Evolutionary conservation across 345 rosid species (phyloP).

Genomic region (Linum tenue): DNA sequence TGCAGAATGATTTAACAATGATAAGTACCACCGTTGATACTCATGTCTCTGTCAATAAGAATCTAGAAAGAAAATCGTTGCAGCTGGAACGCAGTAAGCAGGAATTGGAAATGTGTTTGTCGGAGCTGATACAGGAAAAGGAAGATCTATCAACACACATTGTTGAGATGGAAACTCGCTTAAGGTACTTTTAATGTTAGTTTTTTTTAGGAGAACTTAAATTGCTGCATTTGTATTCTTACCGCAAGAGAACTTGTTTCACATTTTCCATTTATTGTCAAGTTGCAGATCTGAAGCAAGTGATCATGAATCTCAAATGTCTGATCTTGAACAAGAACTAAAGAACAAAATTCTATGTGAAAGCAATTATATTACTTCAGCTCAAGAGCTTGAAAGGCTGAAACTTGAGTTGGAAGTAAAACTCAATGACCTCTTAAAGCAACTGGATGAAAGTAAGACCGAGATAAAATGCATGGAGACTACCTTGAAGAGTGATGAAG

Average conservation of each 20-base stretch:
- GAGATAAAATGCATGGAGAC: neutral
- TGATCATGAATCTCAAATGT: neutral
- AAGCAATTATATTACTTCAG: neutral
- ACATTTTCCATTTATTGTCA: neutral
- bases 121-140: conserved; percentile 29
- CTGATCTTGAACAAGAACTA: neutral
- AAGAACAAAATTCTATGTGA: neutral
- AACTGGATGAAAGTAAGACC: neutral
- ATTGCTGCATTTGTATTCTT: neutral
- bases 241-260: too few species aligned
- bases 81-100: conserved; percentile 25
- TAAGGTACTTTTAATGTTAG: conserved; percentile 6
- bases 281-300: neutral
- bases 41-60: conserved; percentile 32
- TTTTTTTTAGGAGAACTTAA: neutral
- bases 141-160: conserved; percentile 17
- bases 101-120: conserved; percentile 23
- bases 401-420: neutral
- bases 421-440: neutral
- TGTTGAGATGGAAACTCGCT: conserved; percentile 29
- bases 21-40: conserved; percentile 27
- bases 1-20: conserved; percentile 29
- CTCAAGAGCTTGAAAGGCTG: neutral
- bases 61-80: conserved; percentile 31
- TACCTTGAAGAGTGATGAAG: neutral